Evolutionary conservation across 2,329 filamentous ascomycete species (phyloP).

Genomic region (Sclerotinia sclerotiorum): DNA sequence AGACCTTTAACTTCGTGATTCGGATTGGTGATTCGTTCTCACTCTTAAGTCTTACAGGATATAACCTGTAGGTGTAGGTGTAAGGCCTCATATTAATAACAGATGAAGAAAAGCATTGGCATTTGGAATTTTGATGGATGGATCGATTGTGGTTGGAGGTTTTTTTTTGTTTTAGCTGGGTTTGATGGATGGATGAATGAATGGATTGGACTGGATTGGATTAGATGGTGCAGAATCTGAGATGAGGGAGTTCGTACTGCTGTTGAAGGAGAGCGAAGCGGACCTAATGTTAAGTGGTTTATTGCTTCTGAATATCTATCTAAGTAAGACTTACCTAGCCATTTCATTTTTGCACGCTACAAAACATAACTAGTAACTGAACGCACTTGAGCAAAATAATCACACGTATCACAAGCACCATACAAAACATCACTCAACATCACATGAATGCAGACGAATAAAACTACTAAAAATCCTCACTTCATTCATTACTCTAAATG

Average conservation of each 20-base stretch:
- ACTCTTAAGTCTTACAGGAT: too few relatives aligned
- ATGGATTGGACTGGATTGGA: not conserved
- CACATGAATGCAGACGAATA: not conserved
- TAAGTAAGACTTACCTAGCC: too few relatives aligned
- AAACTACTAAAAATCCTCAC: not conserved
- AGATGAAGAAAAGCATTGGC: too few relatives aligned
- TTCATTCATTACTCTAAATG: slow-evolving; percentile 5
- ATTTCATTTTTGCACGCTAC: not conserved
- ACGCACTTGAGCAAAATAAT: not conserved
- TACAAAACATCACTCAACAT: not conserved
- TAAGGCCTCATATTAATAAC: too few relatives aligned
- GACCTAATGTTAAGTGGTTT: not conserved
- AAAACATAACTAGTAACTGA: not conserved
- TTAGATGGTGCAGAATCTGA: not conserved
- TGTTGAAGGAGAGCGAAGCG: not conserved
- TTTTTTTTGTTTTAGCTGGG: too few relatives aligned
- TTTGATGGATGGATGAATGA: too few relatives aligned
- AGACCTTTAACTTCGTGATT: too few relatives aligned
- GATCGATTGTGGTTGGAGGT: too few relatives aligned
- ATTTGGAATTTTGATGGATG: too few relatives aligned
- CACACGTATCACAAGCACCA: not conserved
- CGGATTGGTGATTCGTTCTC: too few relatives aligned
- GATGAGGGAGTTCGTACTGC: not conserved
- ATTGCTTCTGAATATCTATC: too few relatives aligned
- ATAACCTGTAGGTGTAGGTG: too few relatives aligned